phyloP scores from a whole-genome alignment of 768 basidiomycete genomes.

The Harrya chromipes region DNA sequence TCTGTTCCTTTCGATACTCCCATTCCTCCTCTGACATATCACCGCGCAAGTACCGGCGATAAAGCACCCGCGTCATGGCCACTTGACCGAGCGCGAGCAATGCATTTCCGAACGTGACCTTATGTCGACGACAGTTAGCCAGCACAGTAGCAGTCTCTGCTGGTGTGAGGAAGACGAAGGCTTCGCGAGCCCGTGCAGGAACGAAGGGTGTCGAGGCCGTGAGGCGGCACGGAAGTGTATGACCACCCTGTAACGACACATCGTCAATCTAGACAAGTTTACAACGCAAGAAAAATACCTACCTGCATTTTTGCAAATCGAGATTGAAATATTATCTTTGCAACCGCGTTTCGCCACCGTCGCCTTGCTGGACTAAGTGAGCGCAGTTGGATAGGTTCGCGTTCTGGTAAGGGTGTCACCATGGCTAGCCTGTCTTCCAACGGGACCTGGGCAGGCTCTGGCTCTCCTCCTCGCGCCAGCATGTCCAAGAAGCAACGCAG shows the following conservation, averaged over 20 bases:
- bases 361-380: conserved; percentile 33
- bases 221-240: conserved; percentile 44
- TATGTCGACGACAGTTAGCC: conserved; percentile 37
- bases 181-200: conserved; percentile 35
- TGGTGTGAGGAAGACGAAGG: conserved; percentile 21
- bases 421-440: no score
- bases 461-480: no score
- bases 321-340: conserved; percentile 32
- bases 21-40: conserved; percentile 47
- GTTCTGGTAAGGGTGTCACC: no score
- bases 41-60: conserved; percentile 42
- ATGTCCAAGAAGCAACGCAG: conserved; percentile 41
- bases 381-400: no score
- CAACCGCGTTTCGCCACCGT: conserved; percentile 46
- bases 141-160: conserved; percentile 32
- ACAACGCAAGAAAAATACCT: not conserved
- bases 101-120: conserved; percentile 48
- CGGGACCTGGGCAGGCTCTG: no score
- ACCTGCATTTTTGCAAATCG: conserved; percentile 37
- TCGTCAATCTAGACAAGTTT: not conserved
- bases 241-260: conserved; percentile 48
- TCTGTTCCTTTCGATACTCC: conserved; percentile 45
- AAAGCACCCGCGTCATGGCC: conserved; percentile 46
- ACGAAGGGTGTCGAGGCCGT: conserved; percentile 34
- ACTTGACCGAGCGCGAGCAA: conserved; percentile 49